These are phyloP conservation scores for Trametes sp. DNA, from an alignment of 1,284 basidiomycete genomes.

Conservation along the genomic window DNA sequence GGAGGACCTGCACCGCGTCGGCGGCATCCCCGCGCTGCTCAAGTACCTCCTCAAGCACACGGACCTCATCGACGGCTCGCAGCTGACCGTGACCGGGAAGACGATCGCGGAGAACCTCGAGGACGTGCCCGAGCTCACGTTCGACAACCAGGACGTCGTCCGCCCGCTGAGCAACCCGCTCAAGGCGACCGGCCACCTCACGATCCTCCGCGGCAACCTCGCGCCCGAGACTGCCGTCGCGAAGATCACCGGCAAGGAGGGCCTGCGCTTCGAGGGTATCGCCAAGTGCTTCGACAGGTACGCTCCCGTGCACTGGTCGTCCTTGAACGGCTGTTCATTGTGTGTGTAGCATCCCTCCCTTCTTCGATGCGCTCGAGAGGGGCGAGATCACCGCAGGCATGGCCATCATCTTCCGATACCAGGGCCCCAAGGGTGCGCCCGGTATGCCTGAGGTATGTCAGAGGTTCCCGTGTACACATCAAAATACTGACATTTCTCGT, in stretches of 20 bases:
- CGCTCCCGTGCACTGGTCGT: neutral
- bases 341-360: slow-evolving; percentile 70
- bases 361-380: slow-evolving; percentile 84
- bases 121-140: slow-evolving; percentile 79
- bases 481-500: slow-evolving; percentile 18
- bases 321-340: too few species aligned
- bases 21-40: slow-evolving; percentile 84
- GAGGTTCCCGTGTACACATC: neutral
- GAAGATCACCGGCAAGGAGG: slow-evolving; percentile 98
- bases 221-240: slow-evolving; percentile 93
- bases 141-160: slow-evolving; percentile 87
- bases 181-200: slow-evolving; percentile 91
- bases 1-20: slow-evolving; percentile 94
- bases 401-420: slow-evolving; percentile 92
- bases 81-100: slow-evolving; percentile 94
- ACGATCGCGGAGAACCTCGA: slow-evolving; percentile 93
- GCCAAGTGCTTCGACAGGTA: slow-evolving; percentile 83
- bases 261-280: slow-evolving; percentile 82
- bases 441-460: slow-evolving; percentile 91
- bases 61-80: slow-evolving; percentile 88
- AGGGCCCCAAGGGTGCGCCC: slow-evolving; percentile 95
- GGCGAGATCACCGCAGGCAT: slow-evolving; percentile 88
- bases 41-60: slow-evolving; percentile 91
- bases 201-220: slow-evolving; percentile 90
- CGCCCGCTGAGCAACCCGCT: slow-evolving; percentile 84